These are phyloP conservation scores for Pseudogymnoascus sp. DNA, from an alignment of 2,329 filamentous ascomycete species.

Conservation along the genomic window DNA sequence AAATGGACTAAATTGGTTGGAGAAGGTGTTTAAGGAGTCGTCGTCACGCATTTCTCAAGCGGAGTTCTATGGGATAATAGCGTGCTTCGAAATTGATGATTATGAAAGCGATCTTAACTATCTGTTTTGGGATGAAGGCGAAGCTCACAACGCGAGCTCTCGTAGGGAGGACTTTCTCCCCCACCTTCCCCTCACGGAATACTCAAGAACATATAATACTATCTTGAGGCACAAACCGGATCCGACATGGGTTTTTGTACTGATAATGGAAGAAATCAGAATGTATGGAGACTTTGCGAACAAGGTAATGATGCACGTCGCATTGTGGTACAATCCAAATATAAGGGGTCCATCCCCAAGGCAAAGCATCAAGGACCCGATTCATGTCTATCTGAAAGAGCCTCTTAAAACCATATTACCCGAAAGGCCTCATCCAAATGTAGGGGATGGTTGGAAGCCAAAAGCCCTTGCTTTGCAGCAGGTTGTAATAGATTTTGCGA, in stretches of 20 bases:
- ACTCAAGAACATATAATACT: neutral
- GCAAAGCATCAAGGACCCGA: neutral
- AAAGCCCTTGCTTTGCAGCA: neutral
- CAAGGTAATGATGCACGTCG: neutral
- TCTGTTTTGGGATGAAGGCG: neutral
- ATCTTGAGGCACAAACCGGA: neutral
- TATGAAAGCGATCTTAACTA: neutral
- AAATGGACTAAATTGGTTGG: neutral
- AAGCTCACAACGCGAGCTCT: neutral
- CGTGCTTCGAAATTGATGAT: neutral
- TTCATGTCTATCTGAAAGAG: neutral
- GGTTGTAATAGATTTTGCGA: neutral
- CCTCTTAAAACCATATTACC: too few relatives aligned
- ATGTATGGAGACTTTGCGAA: neutral
- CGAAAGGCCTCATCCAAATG: too few relatives aligned
- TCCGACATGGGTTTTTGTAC: neutral
- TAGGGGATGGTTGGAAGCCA: neutral
- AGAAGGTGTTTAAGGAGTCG: neutral
- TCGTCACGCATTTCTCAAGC: neutral
- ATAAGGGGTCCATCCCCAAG: neutral
- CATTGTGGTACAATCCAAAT: neutral
- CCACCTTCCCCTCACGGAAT: neutral
- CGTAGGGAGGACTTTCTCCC: neutral
- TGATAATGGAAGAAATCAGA: neutral
- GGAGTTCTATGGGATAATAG: neutral